phyloP scores from a whole-genome alignment of 768 basidiomycete species.

The Tylopilus plumbeoviolaceoides region DNA sequence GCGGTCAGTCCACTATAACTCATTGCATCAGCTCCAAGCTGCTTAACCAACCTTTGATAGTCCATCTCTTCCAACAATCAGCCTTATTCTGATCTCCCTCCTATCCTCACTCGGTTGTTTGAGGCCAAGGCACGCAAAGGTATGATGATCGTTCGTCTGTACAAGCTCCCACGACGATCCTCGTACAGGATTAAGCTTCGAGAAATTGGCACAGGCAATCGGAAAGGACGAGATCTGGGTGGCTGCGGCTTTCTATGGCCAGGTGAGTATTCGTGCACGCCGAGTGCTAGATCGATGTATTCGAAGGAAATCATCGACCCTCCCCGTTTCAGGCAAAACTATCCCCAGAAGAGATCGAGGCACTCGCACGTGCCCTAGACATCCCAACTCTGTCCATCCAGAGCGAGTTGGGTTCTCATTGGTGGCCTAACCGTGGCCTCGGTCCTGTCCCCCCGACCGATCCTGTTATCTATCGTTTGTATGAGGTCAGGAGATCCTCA shows the following conservation, averaged over 20 bases:
- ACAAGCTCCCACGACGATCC: neutral
- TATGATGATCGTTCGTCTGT: constrained; percentile 11
- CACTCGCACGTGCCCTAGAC: constrained; percentile 48
- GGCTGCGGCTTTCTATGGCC: constrained; percentile 78
- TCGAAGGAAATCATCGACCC: neutral
- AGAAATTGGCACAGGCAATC: constrained; percentile 59
- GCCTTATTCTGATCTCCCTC: constrained; percentile 50
- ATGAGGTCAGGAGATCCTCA: constrained; percentile 48
- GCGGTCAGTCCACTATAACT: constrained; percentile 28
- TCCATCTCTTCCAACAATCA: constrained; percentile 38
- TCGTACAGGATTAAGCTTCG: constrained; percentile 59
- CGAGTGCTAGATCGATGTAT: neutral
- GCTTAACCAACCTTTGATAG: constrained; percentile 22
- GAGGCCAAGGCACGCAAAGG: constrained; percentile 69
- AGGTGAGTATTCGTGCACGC: constrained; percentile 39
- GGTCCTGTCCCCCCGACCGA: constrained; percentile 72
- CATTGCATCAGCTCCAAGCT: neutral
- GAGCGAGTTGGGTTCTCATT: constrained; percentile 53
- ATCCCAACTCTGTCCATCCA: constrained; percentile 38
- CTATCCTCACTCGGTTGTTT: constrained; percentile 47
- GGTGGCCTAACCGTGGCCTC: constrained; percentile 71
- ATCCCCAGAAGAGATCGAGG: constrained; percentile 51
- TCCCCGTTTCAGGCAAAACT: constrained; percentile 57
- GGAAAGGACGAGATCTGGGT: constrained; percentile 79
- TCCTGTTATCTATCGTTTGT: constrained; percentile 77